phyloP scores from a whole-genome alignment of 495 filamentous ascomycete species.

The Gamarada debralockiae region DNA sequence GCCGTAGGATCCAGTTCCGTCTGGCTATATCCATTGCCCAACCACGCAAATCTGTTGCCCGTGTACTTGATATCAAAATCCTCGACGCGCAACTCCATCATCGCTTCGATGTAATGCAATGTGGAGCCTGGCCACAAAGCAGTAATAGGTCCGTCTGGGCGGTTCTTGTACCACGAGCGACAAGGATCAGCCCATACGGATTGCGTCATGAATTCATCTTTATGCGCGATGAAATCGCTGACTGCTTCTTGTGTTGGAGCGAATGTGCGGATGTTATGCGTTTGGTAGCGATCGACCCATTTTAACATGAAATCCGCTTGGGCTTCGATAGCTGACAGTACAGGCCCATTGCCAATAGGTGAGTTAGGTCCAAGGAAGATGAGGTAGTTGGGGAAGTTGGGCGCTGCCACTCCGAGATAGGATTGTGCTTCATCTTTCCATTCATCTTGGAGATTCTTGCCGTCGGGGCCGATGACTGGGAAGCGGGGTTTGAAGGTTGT shows the following conservation, averaged over 20 bases:
- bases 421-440: not conserved
- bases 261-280: constrained; percentile 56
- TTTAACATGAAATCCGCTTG: constrained; percentile 58
- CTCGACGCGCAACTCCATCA: constrained; percentile 34
- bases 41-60: constrained; percentile 34
- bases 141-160: constrained; percentile 26
- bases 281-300: constrained; percentile 54
- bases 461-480: not conserved
- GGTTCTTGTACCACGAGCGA: constrained; percentile 30
- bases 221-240: too few relatives aligned
- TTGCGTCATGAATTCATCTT: too few relatives aligned
- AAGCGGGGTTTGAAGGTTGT: not conserved
- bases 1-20: constrained; percentile 3
- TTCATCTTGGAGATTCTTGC: not conserved
- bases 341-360: constrained; percentile 26
- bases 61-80: constrained; percentile 38
- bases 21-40: constrained; percentile 38
- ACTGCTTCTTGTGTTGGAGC: too few relatives aligned
- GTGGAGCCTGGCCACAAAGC: constrained; percentile 36
- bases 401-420: constrained; percentile 23
- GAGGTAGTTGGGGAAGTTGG: constrained; percentile 55
- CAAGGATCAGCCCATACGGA: too few relatives aligned
- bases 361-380: constrained; percentile 33
- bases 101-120: constrained; percentile 34
- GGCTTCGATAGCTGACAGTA: constrained; percentile 26